Evolutionary conservation across 768 basidiomycete genomes (phyloP), one percentile per base, ranked within the genome.

Genomic region (Porpolomopsis calyptriformis): DNA sequence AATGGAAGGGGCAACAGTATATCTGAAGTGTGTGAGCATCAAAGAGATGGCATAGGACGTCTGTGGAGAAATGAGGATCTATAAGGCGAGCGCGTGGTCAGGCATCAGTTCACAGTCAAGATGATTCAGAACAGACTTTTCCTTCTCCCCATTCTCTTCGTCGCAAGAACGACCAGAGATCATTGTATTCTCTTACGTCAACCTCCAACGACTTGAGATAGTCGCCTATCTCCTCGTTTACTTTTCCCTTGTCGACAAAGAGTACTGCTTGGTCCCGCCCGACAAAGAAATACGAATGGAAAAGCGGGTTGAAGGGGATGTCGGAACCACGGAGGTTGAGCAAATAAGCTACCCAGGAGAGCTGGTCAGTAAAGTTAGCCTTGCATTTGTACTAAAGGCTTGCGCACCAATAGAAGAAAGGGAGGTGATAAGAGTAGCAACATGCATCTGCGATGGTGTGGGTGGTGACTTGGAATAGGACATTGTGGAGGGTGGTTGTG

Each of bases 271-370:
- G 61, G 10, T 80, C 68, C 7, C 76, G 58, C 3, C 80, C 73
- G 33, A 97, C 71, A 55, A 82, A 86, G 16, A 93, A 64, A 58
- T 94, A 98, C 0, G 85, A 76, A 43, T 85, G 85, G 67, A 96
- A 94, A 7, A 98, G 75, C 0, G 94, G 94, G 58, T 89, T 92
- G 69, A 80, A 88, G 0, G 89, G 88, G 39, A 97, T 82, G 56
- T 97, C 93, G 2, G 77, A 74, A 27, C 92, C 93, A 40, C 94
- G 83, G 45, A 93, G 67, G 57, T 98, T 98, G 26, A 97, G 69
- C 2, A 86, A 56, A 68, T 89, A 96, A 0, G 94, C 94, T 78
- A 64, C n/a, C n/a, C n/a, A 24, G 19, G 35, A 41, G 37, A 25
- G 36, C n/a, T n/a, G 25, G 46, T 43, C 29, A 25, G 55, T 40